Conservation (phyloP, 148 eudicot genomes). For the Diospyros lotus region DNA sequence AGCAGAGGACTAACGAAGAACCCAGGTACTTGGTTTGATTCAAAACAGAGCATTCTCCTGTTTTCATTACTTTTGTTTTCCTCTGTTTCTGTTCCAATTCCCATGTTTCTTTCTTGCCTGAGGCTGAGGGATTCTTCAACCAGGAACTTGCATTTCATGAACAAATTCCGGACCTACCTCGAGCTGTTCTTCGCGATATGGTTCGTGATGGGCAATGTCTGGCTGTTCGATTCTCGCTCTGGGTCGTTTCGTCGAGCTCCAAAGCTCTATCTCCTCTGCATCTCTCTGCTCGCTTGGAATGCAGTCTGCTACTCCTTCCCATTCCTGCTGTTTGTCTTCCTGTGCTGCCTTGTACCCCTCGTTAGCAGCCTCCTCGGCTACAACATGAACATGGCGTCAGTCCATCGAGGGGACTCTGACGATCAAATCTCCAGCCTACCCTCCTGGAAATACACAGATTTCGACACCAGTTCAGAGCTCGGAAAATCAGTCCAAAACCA, state of each 20-base stretch:
- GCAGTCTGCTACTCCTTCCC: conserved; percentile 85
- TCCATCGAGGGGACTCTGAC: conserved; percentile 70
- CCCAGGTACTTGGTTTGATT: conserved; percentile 36
- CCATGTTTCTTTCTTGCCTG: no score
- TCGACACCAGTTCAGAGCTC: conserved; percentile 27
- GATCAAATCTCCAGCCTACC: conserved; percentile 62
- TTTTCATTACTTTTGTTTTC: neutral
- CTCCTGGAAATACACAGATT: conserved; percentile 59
- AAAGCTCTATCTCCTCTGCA: conserved; percentile 65
- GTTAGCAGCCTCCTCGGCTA: conserved; percentile 66
- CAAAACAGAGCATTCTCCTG: neutral
- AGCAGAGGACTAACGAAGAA: conserved; percentile 40
- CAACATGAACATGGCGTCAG: conserved; percentile 67
- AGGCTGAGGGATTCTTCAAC: neutral
- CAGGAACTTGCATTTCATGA: conserved; percentile 49
- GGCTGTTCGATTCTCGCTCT: conserved; percentile 78
- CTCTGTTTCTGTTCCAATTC: no score
- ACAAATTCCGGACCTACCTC: conserved; percentile 49
- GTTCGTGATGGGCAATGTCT: conserved; percentile 96
- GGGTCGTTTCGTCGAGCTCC: conserved; percentile 62
- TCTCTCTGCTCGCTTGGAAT: conserved; percentile 68
- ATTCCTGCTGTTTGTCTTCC: conserved; percentile 64
- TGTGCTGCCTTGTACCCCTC: conserved; percentile 78
- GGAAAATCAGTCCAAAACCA: conserved; percentile 27
- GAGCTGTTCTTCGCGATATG: conserved; percentile 91